phyloP scores from a whole-genome alignment of 169 alveolate genomes.

The Haemoproteus tartakovskyi region DNA sequence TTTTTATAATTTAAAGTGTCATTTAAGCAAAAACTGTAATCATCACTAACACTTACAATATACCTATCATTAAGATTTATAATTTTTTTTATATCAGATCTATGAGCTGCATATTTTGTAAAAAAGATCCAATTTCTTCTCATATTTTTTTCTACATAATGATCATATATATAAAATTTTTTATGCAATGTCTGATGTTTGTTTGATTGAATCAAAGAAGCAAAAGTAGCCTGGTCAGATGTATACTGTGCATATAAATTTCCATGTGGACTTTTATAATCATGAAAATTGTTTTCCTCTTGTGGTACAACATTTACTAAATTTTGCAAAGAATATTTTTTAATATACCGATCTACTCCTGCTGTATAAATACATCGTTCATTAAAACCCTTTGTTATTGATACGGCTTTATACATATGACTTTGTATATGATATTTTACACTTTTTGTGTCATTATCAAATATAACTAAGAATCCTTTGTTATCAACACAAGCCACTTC shows the following conservation, averaged over 20 bases:
- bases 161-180: no score
- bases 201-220: no score
- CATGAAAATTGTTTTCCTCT: no score
- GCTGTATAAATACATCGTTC: slow-evolving; percentile 13
- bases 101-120: slow-evolving; percentile 9
- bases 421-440: slow-evolving; percentile 16
- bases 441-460: slow-evolving; percentile 3
- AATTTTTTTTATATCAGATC: slow-evolving; percentile 25
- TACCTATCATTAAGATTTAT: not conserved
- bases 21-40: slow-evolving; percentile 11
- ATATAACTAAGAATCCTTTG: slow-evolving; percentile 8
- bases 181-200: no score
- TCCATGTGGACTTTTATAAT: no score
- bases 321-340: slow-evolving; percentile 35
- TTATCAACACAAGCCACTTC: slow-evolving; percentile 50
- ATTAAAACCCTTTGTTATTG: slow-evolving; percentile 23
- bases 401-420: slow-evolving; percentile 20
- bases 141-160: no score
- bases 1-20: not conserved
- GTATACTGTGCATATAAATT: no score
- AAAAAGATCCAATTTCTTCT: slow-evolving; percentile 14
- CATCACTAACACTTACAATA: slow-evolving; percentile 27
- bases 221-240: no score
- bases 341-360: slow-evolving; percentile 26
- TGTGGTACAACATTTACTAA: no score